Evolutionary conservation across 805 yeast species (phyloP).

Genomic region (Candida sphagnicola): DNA sequence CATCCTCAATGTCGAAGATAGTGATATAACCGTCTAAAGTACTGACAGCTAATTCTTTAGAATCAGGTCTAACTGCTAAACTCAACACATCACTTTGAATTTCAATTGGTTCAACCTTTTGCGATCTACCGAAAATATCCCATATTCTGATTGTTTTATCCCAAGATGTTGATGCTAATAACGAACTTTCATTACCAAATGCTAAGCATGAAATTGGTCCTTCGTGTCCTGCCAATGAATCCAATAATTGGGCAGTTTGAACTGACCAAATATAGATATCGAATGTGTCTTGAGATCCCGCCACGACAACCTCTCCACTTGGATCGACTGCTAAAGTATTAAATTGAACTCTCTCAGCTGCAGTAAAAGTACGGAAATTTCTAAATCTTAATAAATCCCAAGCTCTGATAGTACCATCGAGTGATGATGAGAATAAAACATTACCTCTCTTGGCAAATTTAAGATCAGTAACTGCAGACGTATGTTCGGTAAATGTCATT

Average conservation of each 20-base stretch:
- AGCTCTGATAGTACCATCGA: conserved; percentile 96
- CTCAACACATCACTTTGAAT: conserved; percentile 80
- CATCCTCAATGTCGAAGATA: conserved; percentile 79
- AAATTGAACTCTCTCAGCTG: conserved; percentile 84
- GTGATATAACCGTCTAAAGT: conserved; percentile 85
- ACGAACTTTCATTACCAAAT: conserved; percentile 73
- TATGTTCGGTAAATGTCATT: conserved; percentile 87
- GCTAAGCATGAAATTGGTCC: conserved; percentile 90
- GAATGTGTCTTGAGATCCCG: conserved; percentile 86
- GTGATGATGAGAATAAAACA: conserved; percentile 84
- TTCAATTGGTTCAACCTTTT: conserved; percentile 86
- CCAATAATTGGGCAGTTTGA: conserved; percentile 89
- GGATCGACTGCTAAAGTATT: conserved; percentile 92
- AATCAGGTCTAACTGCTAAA: conserved; percentile 84
- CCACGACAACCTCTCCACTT: conserved; percentile 94
- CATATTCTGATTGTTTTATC: conserved; percentile 91
- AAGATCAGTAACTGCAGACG: conserved; percentile 82
- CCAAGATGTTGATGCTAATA: conserved; percentile 92
- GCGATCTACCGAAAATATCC: conserved; percentile 86
- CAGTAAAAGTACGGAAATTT: conserved; percentile 92
- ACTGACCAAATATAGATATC: conserved; percentile 97
- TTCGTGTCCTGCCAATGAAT: conserved; percentile 86
- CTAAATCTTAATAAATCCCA: conserved; percentile 94
- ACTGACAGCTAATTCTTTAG: conserved; percentile 83
- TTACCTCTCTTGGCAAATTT: conserved; percentile 87